phyloP scores from a whole-genome alignment of 2,329 filamentous ascomycete species.

The Gremmenia infestans region DNA sequence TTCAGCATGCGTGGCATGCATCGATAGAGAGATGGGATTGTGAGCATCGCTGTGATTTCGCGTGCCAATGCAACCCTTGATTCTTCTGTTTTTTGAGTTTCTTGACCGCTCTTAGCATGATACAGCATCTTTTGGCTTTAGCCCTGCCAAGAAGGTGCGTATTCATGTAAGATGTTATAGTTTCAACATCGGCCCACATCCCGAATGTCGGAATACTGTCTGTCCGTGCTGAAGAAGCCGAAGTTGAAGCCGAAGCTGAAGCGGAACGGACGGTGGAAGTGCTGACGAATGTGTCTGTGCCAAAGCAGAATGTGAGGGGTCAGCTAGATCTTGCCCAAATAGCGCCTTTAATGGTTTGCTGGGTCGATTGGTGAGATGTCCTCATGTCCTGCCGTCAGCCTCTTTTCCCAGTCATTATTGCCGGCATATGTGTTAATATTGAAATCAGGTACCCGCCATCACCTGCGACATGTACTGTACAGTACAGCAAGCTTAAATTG shows the following conservation, averaged over 20 bases:
- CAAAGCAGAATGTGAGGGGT: background rate
- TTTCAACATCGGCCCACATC: background rate
- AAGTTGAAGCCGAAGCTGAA: background rate
- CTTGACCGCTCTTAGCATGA: background rate
- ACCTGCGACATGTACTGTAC: background rate
- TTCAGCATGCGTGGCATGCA: too few species aligned
- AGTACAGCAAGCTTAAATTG: background rate
- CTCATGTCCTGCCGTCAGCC: background rate
- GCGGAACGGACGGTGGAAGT: background rate
- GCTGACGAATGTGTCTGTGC: background rate
- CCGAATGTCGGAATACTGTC: too few species aligned
- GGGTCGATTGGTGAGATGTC: constrained; percentile 4
- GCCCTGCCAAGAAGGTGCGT: background rate
- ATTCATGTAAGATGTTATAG: background rate
- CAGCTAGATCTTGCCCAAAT: background rate
- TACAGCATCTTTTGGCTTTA: background rate
- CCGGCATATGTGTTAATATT: background rate
- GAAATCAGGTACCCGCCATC: background rate
- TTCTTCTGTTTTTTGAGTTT: background rate
- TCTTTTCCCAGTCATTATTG: background rate
- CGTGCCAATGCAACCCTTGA: too few species aligned
- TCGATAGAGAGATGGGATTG: background rate
- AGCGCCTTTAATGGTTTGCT: constrained; percentile 6
- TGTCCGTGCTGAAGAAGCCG: background rate
- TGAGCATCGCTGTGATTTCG: background rate